Evolutionary conservation across 2,329 filamentous ascomycete genomes (phyloP), one percentile per base, ranked within the genome.

Genomic region (Botryotinia globosa): DNA sequence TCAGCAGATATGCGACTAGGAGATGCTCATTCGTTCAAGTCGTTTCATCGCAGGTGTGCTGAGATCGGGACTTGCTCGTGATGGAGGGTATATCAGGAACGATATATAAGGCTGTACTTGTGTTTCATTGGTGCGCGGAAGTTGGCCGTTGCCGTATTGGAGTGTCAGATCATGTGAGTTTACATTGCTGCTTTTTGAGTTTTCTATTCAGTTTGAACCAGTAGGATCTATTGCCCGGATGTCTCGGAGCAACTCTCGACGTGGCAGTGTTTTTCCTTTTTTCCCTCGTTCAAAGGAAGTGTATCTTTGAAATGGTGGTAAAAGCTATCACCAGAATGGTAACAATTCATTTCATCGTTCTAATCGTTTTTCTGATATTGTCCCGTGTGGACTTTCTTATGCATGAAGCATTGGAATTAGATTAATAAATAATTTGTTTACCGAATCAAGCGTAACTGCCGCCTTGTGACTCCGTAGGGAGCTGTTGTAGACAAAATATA

Each of bases 81-180:
- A 39, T 64, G 73, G 73, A 69, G 73, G 74, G 73, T 72, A 75
- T 72, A 73, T 71, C 22, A 51, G 22, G 34, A 67, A 67, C 45
- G 25, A 54, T 25, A 59, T 74, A 73, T 73, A 74, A 69, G 67
- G 73, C 71, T 72, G 58, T 61, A 61, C 59, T 34, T 67, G 59
- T n/a, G n/a, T 32, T 25, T 58, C 59, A 75, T 75, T 74, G 69
- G 74, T 37, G 64, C 72, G 74, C 72, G 74, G 73, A 75, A 72
- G 42, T 54, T 71, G 71, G 66, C 65, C 58, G 67, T 59, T 51
- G 69, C 62, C 44, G 72, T 58, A 56, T 54, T 39, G 63, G 61
- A 73, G 44, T 70, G 68, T 58, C 56, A 71, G 58, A 68, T 73
- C 65, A 73, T 69, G 73, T 69, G 66, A 72, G 69, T 66, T 48